Evolutionary conservation across 73 alveolate species (phyloP).

Genomic region (Uronychia binucleata): DNA sequence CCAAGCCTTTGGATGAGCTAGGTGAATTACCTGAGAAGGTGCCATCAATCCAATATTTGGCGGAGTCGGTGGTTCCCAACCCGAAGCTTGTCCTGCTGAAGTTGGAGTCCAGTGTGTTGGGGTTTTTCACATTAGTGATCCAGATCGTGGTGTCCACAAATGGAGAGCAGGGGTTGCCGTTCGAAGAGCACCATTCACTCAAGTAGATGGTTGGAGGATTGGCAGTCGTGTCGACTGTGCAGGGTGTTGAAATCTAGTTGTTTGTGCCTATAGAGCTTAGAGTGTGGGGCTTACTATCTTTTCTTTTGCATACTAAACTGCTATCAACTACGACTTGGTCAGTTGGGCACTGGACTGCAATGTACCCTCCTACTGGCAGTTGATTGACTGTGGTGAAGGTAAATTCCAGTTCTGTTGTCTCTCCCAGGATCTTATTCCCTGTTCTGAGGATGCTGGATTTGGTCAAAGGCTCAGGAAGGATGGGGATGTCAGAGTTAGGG

Average conservation of each 20-base stretch:
- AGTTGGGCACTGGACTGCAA: background rate
- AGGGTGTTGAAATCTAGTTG: background rate
- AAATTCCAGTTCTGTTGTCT: background rate
- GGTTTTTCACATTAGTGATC: conserved; percentile 2
- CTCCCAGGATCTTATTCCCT: no score
- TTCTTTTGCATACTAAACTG: no score
- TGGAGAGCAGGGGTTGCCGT: conserved; percentile 16
- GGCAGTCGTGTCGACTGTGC: conserved; percentile 1
- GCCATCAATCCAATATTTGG: conserved; percentile 17
- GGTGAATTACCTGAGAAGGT: background rate
- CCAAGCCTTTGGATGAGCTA: conserved; percentile 45
- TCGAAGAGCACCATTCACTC: conserved; percentile 29
- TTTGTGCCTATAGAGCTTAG: no score
- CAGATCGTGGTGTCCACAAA: background rate
- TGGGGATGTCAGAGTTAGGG: background rate
- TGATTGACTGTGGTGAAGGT: background rate
- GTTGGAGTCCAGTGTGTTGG: conserved; percentile 11
- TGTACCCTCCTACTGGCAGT: background rate
- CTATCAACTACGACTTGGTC: background rate
- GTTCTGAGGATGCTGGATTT: background rate
- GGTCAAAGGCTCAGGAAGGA: background rate
- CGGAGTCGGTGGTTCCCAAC: conserved; percentile 9
- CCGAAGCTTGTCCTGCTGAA: conserved; percentile 16
- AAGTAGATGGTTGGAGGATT: background rate
- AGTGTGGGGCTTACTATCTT: no score